phyloP scores from a whole-genome alignment of 306 rosid genomes.

The Senna siamea region DNA sequence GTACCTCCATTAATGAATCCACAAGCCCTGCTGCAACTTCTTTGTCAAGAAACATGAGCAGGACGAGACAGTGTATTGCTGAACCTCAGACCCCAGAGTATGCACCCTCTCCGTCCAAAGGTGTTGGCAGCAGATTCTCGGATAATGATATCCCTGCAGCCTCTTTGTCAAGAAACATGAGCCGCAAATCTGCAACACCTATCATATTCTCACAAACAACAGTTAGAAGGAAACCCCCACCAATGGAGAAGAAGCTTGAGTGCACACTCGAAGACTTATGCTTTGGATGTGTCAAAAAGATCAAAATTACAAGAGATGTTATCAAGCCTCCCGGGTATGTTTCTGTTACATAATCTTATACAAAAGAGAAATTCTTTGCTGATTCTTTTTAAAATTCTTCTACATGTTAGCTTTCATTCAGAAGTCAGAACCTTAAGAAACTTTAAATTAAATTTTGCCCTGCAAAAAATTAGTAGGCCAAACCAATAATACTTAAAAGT shows the following conservation, averaged over 20 bases:
- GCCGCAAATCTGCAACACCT: constrained; percentile 52
- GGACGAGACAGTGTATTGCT: constrained; percentile 31
- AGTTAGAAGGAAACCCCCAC: constrained; percentile 49
- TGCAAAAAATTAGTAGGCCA: no score
- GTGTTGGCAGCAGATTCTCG: neutral
- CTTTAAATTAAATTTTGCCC: no score
- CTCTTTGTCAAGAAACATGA: constrained; percentile 46
- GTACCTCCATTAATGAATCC: neutral
- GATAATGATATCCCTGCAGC: constrained; percentile 15
- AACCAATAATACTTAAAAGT: no score
- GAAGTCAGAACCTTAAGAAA: no score
- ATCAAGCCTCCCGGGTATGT: constrained; percentile 54
- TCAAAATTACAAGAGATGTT: constrained; percentile 57
- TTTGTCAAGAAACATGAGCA: constrained; percentile 29
- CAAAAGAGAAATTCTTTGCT: neutral
- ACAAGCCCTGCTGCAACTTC: constrained; percentile 1
- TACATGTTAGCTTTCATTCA: neutral
- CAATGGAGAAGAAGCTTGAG: constrained; percentile 58
- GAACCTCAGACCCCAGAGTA: neutral
- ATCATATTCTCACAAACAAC: constrained; percentile 62
- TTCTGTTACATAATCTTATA: neutral
- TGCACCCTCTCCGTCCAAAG: neutral
- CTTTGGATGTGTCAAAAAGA: constrained; percentile 57
- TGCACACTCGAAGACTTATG: constrained; percentile 60
- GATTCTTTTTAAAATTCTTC: neutral